Evolutionary conservation across 2,329 filamentous ascomycete species (phyloP).

Genomic region (Diaporthe citriasiana): DNA sequence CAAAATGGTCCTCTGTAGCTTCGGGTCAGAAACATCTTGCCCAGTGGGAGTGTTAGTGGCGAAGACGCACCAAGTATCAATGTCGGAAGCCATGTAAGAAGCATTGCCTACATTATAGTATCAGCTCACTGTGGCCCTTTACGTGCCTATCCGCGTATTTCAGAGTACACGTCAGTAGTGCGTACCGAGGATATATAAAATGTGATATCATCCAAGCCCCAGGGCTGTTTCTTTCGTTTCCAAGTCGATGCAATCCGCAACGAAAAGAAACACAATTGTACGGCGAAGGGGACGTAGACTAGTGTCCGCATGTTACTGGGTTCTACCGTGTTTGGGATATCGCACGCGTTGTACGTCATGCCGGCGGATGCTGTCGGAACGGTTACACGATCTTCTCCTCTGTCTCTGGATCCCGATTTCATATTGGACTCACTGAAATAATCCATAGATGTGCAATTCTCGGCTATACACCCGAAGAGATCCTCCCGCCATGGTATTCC

Average conservation of each 20-base stretch:
- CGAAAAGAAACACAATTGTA: conserved; percentile 1
- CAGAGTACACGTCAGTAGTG: background rate
- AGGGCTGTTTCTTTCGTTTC: conserved; percentile 18
- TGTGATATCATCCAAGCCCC: background rate
- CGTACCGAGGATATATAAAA: conserved; percentile 12
- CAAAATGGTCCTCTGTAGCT: conserved; percentile 6
- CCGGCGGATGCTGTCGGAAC: conserved; percentile 14
- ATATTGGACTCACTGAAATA: background rate
- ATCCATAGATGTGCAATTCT: conserved; percentile 9
- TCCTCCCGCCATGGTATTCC: conserved; percentile 15
- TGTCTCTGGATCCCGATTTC: background rate
- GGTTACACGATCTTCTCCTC: background rate
- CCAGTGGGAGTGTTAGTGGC: too few relatives aligned
- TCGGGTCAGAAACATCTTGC: background rate
- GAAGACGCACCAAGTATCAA: conserved; percentile 1
- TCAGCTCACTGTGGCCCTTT: background rate
- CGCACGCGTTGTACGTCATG: background rate
- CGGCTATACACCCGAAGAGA: background rate
- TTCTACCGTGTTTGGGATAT: conserved; percentile 10
- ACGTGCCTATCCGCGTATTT: background rate
- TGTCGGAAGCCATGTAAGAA: conserved; percentile 5
- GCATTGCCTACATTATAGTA: background rate
- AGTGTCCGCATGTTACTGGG: conserved; percentile 10
- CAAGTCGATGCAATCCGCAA: background rate
- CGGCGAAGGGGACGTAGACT: background rate